Percentiles rank a stretch among this genome's conserved stretches.
Conservation (phyloP, 768 basidiomycete species). For the Hortiboletus campestris region DNA sequence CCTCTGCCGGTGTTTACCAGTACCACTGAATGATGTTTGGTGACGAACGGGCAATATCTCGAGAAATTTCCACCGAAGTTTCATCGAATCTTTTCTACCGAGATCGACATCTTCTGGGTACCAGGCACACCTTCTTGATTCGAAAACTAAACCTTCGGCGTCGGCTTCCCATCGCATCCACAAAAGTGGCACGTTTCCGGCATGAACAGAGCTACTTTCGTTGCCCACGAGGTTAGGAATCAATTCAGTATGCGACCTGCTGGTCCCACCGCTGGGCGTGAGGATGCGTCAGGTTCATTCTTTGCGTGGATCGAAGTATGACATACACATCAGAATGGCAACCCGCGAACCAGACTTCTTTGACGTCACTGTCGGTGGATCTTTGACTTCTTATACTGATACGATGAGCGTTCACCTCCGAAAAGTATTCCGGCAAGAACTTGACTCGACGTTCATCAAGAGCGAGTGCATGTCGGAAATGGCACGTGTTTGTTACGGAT, state of each 20-base stretch:
- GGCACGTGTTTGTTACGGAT: constrained; percentile 7
- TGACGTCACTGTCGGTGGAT: background rate
- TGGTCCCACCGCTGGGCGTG: constrained; percentile 1
- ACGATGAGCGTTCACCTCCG: constrained; percentile 3
- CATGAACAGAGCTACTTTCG: background rate
- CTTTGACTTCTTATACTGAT: background rate
- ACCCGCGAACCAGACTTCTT: constrained; percentile 16
- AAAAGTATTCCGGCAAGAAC: constrained; percentile 14
- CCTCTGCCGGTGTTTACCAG: constrained; percentile 4
- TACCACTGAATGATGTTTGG: constrained; percentile 10
- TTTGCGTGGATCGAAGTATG: background rate
- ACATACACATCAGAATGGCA: constrained; percentile 11
- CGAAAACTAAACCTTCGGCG: constrained; percentile 1
- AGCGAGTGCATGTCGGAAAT: constrained; percentile 14
- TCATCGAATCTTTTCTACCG: background rate
- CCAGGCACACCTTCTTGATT: background rate
- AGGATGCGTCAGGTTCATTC: background rate
- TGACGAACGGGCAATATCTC: constrained; percentile 1
- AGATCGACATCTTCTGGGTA: constrained; percentile 3
- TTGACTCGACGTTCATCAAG: constrained; percentile 16
- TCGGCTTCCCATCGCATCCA: constrained; percentile 13
- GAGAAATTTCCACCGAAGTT: background rate
- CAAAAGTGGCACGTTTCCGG: constrained; percentile 3
- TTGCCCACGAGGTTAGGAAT: no score
- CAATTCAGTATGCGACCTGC: no score